These are phyloP conservation scores for Coniella vitis DNA, from an alignment of 2,329 filamentous ascomycete genomes.

Conservation along the genomic window DNA sequence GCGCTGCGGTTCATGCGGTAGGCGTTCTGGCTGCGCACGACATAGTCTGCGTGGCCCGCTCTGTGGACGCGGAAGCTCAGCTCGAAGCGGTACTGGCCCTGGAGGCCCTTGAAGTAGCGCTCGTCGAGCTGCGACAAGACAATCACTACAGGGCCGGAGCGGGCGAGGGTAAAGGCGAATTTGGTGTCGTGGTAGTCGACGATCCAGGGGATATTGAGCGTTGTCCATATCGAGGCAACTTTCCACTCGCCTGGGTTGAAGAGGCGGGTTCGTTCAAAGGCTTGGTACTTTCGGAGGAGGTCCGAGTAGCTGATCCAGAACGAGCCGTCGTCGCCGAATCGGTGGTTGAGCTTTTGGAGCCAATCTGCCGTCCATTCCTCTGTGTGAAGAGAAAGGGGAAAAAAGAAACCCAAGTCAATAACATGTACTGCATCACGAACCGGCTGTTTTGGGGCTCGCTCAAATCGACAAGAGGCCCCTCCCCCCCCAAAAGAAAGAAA, in stretches of 20 bases:
- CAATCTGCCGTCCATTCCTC: conserved; percentile 56
- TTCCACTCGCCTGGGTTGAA: conserved; percentile 52
- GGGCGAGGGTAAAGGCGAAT: conserved; percentile 50
- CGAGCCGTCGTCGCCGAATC: conserved; percentile 54
- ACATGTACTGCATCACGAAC: no score
- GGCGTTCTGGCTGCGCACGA: conserved; percentile 52
- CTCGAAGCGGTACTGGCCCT: conserved; percentile 49
- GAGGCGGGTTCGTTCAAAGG: conserved; percentile 55
- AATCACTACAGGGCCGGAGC: conserved; percentile 51
- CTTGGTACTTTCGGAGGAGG: conserved; percentile 54
- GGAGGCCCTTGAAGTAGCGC: conserved; percentile 54
- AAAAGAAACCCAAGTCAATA: no score
- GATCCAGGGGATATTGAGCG: conserved; percentile 56
- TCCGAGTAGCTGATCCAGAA: conserved; percentile 61
- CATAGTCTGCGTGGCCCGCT: conserved; percentile 49
- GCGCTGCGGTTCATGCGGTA: conserved; percentile 53
- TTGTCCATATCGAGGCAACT: conserved; percentile 53
- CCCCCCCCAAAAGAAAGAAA: no score
- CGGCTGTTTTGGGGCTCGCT: no score
- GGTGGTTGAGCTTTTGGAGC: conserved; percentile 50
- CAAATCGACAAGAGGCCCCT: no score
- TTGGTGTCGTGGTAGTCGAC: conserved; percentile 53
- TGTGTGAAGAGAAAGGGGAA: conserved; percentile 25
- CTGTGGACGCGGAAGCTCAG: conserved; percentile 34
- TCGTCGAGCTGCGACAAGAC: conserved; percentile 56